Percentiles rank a stretch among this genome's conserved stretches.
Conservation (phyloP, 331 rosid species). For the Spiraea crenata region DNA sequence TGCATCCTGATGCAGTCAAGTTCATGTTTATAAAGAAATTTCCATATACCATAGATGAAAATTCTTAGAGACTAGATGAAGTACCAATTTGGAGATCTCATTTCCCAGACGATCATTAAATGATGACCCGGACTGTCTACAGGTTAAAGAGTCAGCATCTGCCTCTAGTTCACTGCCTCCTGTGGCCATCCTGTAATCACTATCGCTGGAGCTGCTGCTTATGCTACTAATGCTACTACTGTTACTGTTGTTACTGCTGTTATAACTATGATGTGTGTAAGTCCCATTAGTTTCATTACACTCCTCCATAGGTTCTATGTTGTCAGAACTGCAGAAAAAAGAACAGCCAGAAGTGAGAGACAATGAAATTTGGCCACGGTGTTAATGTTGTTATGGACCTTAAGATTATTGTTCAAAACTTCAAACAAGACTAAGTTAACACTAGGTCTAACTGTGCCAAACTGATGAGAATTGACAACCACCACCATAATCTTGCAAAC, state of each 20-base stretch:
- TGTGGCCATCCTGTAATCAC: slow-evolving; percentile 63
- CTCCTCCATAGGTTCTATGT: slow-evolving; percentile 66
- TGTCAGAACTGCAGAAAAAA: slow-evolving; percentile 69
- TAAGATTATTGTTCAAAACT: neutral
- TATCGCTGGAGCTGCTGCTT: slow-evolving; percentile 88
- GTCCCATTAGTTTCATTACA: slow-evolving; percentile 64
- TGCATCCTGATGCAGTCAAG: neutral
- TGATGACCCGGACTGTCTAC: slow-evolving; percentile 80
- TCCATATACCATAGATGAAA: slow-evolving; percentile 1
- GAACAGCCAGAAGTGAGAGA: slow-evolving; percentile 25
- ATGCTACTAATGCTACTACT: slow-evolving; percentile 92
- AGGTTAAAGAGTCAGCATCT: slow-evolving; percentile 92
- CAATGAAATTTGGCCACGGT: slow-evolving; percentile 23
- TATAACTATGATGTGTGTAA: slow-evolving; percentile 60
- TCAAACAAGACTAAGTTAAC: neutral
- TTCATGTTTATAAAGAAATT: neutral
- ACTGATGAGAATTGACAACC: neutral
- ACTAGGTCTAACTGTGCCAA: neutral
- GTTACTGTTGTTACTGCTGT: slow-evolving; percentile 94
- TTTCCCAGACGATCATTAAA: slow-evolving; percentile 61
- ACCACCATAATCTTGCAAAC: neutral
- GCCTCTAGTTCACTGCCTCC: slow-evolving; percentile 91
- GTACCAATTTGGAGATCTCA: slow-evolving; percentile 79
- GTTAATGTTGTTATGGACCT: no score
- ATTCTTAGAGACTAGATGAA: slow-evolving; percentile 20